phyloP scores from a whole-genome alignment of 768 basidiomycete species.

The Pholiota molesta region DNA sequence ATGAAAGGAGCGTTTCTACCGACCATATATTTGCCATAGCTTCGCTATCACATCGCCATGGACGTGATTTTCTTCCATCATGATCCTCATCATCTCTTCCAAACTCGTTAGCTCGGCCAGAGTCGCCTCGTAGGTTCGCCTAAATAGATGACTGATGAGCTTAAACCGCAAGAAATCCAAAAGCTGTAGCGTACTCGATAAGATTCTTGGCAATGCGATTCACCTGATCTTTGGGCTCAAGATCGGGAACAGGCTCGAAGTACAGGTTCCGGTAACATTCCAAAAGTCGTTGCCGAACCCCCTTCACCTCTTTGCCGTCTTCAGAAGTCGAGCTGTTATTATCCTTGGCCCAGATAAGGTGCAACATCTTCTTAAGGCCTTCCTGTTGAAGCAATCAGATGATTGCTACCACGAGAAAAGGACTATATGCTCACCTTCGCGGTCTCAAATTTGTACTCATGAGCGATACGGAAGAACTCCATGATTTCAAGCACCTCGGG shows the following conservation, averaged over 20 bases:
- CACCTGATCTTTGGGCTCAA: constrained; percentile 83
- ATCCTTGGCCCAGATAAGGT: constrained; percentile 97
- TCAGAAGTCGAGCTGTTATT: constrained; percentile 69
- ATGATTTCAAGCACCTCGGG: constrained; percentile 83
- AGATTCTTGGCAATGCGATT: constrained; percentile 95
- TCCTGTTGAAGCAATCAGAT: constrained; percentile 42
- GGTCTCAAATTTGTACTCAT: constrained; percentile 78
- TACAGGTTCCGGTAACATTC: constrained; percentile 89
- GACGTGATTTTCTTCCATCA: constrained; percentile 90
- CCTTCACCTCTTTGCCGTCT: constrained; percentile 76
- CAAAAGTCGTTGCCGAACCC: constrained; percentile 82
- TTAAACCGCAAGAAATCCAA: neutral
- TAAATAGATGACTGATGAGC: constrained; percentile 29
- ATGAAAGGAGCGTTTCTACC: constrained; percentile 27
- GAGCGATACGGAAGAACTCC: constrained; percentile 85
- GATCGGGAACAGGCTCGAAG: constrained; percentile 78
- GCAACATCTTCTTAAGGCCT: constrained; percentile 95
- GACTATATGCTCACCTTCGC: constrained; percentile 59
- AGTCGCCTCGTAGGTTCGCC: constrained; percentile 89
- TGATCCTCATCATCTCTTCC: constrained; percentile 94
- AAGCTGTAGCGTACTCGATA: constrained; percentile 76
- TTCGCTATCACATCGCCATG: constrained; percentile 85
- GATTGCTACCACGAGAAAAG: neutral
- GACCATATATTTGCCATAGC: constrained; percentile 97
- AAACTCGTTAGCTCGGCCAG: constrained; percentile 94